Evolutionary conservation across 2,329 filamentous ascomycete species (phyloP).

Genomic region (Talaromyces sp.): DNA sequence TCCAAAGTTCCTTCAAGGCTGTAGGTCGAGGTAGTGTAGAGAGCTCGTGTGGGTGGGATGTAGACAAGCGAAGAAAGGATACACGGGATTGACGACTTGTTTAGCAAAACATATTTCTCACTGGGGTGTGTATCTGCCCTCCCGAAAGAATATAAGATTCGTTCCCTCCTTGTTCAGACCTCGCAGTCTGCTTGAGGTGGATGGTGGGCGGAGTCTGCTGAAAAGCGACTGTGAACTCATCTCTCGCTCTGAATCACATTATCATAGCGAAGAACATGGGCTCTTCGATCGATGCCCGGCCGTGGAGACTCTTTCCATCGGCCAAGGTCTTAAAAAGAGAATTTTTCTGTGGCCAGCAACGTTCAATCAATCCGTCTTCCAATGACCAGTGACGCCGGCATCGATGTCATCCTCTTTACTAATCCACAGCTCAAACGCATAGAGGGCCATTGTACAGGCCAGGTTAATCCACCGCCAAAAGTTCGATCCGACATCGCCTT

Average conservation of each 20-base stretch:
- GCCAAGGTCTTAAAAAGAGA: neutral
- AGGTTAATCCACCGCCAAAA: conserved; percentile 93
- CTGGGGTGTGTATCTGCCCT: neutral
- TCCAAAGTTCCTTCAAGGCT: neutral
- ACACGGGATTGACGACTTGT: neutral
- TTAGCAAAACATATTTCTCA: neutral
- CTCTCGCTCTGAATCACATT: neutral
- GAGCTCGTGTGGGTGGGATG: neutral
- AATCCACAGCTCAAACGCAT: conserved; percentile 84
- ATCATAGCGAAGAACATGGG: neutral
- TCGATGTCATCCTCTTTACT: conserved; percentile 70
- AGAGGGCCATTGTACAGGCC: conserved; percentile 80
- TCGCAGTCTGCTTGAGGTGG: neutral
- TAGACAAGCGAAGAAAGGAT: neutral
- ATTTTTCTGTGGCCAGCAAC: neutral
- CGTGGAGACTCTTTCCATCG: neutral
- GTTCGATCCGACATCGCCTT: conserved; percentile 79
- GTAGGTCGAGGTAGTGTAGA: neutral
- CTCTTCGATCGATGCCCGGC: neutral
- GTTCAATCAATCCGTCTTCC: conserved; percentile 79
- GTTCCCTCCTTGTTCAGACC: neutral
- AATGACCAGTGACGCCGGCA: conserved; percentile 68
- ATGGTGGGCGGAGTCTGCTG: neutral
- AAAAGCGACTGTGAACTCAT: neutral
- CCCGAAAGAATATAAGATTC: neutral